A percentile compares a stretch with the other conserved stretches of the same genome.
phyloP scores from a whole-genome alignment of 805 yeast species.

The Candida yuanshanica region DNA sequence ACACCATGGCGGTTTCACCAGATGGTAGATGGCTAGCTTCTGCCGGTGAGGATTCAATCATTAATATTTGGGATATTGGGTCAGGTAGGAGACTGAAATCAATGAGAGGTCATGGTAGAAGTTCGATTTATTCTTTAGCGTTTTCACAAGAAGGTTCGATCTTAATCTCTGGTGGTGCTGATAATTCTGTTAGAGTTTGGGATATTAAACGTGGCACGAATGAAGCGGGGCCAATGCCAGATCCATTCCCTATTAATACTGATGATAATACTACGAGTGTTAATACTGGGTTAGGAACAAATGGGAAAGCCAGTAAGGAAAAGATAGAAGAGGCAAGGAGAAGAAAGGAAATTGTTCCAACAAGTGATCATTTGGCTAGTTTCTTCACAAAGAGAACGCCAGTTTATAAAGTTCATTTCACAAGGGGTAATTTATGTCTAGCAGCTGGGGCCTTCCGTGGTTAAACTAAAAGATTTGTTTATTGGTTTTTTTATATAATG shows the following conservation, averaged over 20 bases:
- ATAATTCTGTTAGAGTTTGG: constrained; percentile 92
- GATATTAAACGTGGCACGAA: constrained; percentile 81
- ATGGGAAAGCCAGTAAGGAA: constrained; percentile 18
- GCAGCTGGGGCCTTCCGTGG: constrained; percentile 81
- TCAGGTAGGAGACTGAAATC: constrained; percentile 82
- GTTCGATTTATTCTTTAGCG: constrained; percentile 76
- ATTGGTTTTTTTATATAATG: neutral
- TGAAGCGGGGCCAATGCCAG: constrained; percentile 76
- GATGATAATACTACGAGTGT: constrained; percentile 28
- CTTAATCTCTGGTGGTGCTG: constrained; percentile 88
- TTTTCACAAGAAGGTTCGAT: constrained; percentile 87
- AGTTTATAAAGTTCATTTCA: constrained; percentile 87
- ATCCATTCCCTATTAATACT: constrained; percentile 43
- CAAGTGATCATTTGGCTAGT: constrained; percentile 87
- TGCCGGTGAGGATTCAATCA: constrained; percentile 88
- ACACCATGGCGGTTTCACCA: constrained; percentile 83
- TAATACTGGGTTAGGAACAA: constrained; percentile 12
- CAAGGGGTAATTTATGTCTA: constrained; percentile 82
- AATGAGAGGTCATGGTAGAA: constrained; percentile 92
- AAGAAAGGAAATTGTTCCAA: constrained; percentile 69
- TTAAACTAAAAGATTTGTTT: constrained; percentile 7
- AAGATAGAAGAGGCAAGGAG: constrained; percentile 45
- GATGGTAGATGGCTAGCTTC: constrained; percentile 96
- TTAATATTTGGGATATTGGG: constrained; percentile 91
- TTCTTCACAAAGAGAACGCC: constrained; percentile 93